These are phyloP conservation scores for Colletotrichum sp. DNA, from an alignment of 2,329 filamentous ascomycete genomes.

Conservation along the genomic window DNA sequence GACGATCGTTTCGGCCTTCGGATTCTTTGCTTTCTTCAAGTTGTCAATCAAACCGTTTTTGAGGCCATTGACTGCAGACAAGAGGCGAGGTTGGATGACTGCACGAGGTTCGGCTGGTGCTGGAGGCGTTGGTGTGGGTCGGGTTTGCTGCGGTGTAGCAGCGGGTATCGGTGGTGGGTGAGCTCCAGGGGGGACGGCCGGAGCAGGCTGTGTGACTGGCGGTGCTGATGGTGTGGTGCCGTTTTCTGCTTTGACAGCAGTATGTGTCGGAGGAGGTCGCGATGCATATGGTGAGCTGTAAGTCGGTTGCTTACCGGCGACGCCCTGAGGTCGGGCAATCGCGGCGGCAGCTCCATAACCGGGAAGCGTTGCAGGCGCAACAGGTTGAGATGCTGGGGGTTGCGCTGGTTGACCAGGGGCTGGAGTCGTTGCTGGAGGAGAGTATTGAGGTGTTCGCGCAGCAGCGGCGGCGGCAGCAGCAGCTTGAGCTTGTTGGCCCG, in stretches of 20 bases:
- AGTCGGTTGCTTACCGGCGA: slow-evolving; percentile 25
- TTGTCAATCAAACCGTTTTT: slow-evolving; percentile 53
- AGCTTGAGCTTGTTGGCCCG: background rate
- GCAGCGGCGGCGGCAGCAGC: background rate
- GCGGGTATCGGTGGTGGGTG: slow-evolving; percentile 16
- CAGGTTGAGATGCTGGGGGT: slow-evolving; percentile 28
- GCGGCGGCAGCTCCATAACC: slow-evolving; percentile 26
- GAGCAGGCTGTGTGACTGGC: slow-evolving; percentile 2
- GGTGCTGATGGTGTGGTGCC: slow-evolving; percentile 9
- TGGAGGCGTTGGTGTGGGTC: slow-evolving; percentile 15
- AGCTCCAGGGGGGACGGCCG: slow-evolving; percentile 5
- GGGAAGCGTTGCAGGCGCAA: slow-evolving; percentile 26
- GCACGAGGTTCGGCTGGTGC: slow-evolving; percentile 28
- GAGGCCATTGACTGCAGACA: slow-evolving; percentile 48
- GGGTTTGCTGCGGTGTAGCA: slow-evolving; percentile 14
- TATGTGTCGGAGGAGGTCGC: slow-evolving; percentile 26
- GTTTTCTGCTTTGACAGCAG: slow-evolving; percentile 24
- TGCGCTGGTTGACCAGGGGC: slow-evolving; percentile 23
- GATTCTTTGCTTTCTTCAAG: slow-evolving; percentile 45
- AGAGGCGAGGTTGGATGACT: slow-evolving; percentile 49
- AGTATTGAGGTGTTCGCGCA: slow-evolving; percentile 19
- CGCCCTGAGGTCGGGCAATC: slow-evolving; percentile 24
- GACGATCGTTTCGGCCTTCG: slow-evolving; percentile 51
- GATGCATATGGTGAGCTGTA: slow-evolving; percentile 36
- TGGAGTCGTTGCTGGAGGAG: slow-evolving; percentile 11